A percentile compares a stretch with the other conserved stretches of the same genome.
These are phyloP conservation scores for Citrus trifoliata DNA, from an alignment of 345 rosid genomes.

Conservation along the genomic window DNA sequence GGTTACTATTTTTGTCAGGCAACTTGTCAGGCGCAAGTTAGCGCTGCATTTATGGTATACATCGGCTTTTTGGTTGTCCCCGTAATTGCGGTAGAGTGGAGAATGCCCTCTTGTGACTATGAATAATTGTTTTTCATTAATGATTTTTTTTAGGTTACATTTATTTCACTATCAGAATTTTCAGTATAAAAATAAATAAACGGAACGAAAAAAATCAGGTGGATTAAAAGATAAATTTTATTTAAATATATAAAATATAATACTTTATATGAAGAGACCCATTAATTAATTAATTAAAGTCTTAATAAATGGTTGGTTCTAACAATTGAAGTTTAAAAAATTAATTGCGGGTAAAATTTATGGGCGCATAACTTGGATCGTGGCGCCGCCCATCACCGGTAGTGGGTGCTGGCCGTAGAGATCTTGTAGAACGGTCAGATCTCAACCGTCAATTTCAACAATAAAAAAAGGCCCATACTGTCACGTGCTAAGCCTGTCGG, in stretches of 20 bases:
- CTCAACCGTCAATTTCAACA: conserved; percentile 40
- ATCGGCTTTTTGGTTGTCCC: neutral
- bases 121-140: too few species aligned
- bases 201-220: too few species aligned
- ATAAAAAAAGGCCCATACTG: neutral
- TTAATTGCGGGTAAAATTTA: neutral
- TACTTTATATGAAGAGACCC: too few species aligned
- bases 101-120: neutral
- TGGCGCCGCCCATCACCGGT: conserved; percentile 40
- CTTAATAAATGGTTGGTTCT: neutral
- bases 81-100: neutral
- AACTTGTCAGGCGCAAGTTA: neutral
- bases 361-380: conserved; percentile 42
- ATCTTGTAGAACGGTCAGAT: conserved; percentile 22
- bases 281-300: neutral
- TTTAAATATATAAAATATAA: too few species aligned
- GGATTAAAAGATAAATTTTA: too few species aligned
- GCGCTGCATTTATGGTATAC: conserved; percentile 2
- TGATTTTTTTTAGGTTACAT: too few species aligned
- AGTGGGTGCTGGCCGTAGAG: conserved; percentile 31
- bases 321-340: conserved; percentile 1
- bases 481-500: conserved; percentile 39
- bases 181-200: too few species aligned
- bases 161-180: too few species aligned
- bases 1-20: conserved; percentile 25